Evolutionary conservation across 2,329 filamentous ascomycete species (phyloP), one percentile per base, ranked within the genome.

Genomic region (Diaporthe citrichinensis): DNA sequence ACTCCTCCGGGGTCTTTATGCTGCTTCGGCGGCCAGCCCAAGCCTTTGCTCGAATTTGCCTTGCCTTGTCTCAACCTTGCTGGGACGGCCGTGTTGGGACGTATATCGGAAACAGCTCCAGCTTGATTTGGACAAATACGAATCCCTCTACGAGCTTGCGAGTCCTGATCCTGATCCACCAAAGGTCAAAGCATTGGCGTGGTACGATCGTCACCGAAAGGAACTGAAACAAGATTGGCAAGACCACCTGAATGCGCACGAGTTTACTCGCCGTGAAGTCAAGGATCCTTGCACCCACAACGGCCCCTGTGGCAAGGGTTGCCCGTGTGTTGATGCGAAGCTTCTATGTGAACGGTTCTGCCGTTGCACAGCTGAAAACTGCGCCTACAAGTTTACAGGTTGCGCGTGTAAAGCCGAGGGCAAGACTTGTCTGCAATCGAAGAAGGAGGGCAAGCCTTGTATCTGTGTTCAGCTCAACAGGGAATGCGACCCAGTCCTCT

Each of bases 401-500:
- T 94, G 92, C 80, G 88, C 87, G 3, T 96, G 94, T 80, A 86
- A 91, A 68, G 84, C 85, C 0, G 85, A 85, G 9, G 94, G 93
- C 72, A 90, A 90, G 81, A 88, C 87, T 1, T 94, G 92, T 77
- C 78, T 87, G 8, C 82, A 87, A 17, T 90, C 88, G 58, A 86
- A 92, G 78, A 89, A 89, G 76, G 90, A 91, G 74, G 84, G 85
- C 67, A 84, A 83, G 76, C 88, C 89, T 4, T 97, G 95, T 81
- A 92, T 93, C 20, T 97, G 95, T 79, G 87, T 92, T 28, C 88
- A 90, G 79, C 87, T 95, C 71, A 93, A 94, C 78, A 90, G 95
- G 53, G 95, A 97, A 84, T 97, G 95, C 80, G 95, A 97, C 79
- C 92, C 94, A 2, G 91, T 93, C 75, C 86, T 96, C 17, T 97